Base-by-base conservation (phyloP, 768 basidiomycete genomes). In the Psilocybe cubensis region DNA sequence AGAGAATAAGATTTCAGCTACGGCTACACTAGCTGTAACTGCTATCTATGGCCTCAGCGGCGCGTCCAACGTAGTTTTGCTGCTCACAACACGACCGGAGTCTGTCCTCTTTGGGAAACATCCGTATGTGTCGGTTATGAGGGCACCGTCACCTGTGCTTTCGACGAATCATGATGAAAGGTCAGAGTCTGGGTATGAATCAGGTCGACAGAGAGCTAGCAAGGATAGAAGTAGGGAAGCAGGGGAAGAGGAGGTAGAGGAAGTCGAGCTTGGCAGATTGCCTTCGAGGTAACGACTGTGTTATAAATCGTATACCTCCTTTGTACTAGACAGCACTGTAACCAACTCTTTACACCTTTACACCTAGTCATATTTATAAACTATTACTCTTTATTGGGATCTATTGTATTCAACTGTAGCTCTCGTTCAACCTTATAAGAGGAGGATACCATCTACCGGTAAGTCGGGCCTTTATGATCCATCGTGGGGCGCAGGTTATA, bases 41-140 rank as follows among this genome's bases (percentile, higher is more conserved):
- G 54, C 67, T 4, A 51, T 76, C n/a, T 78, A 71, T 57, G 63
- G 67, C 6, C 72, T 79, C 52, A 77, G 74, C 41, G 79, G 79
- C 10, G 61, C 69, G 31, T 58, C 71, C 48, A 81, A 80, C 49
- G 78, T 79, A 11, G 29, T 74, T 20, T 69, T 81, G 5, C 63
- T 79, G 29, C 62, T 77, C 23, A 56, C 60, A 18, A 73, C 75
- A 14, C 71, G 74, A 20, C 75, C 74, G 3, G 67, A 69, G 27
- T 67, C 74, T 1, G 66, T 68, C 25, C 66, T 78, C 10, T 77
- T 77, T 44, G 65, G 67, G 17, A 57, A 56, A 23, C 41, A 44
- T 14, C 31, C 40, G 2, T 41, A 56, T 31, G 58, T 29, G 29
- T 14, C 47, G 1, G 23, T 57, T 20, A 56, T 57, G 10, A 49